Evolutionary conservation across 257 asterid species (phyloP).

Genomic region (Nicotiana benthamiana): DNA sequence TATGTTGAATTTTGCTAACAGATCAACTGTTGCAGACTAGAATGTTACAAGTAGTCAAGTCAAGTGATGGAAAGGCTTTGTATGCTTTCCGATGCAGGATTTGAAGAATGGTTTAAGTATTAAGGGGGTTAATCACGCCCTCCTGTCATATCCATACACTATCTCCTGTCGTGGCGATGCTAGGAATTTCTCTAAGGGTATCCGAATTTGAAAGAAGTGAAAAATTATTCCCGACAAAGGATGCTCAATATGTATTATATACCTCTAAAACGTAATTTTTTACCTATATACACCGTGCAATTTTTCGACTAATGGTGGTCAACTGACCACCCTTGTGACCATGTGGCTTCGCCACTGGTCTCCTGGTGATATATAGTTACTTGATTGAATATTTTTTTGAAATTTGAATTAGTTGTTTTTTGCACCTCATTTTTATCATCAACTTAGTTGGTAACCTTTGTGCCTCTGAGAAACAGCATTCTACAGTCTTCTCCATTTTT

Average conservation of each 20-base stretch:
- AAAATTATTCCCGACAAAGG: too few species aligned
- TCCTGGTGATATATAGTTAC: not conserved
- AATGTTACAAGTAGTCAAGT: not conserved
- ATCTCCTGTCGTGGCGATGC: not conserved
- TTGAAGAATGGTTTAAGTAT: not conserved
- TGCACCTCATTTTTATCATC: not conserved
- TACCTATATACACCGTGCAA: too few species aligned
- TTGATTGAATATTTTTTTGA: not conserved
- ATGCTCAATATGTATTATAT: too few species aligned
- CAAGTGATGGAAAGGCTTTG: not conserved
- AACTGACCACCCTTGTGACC: too few species aligned
- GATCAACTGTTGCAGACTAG: not conserved
- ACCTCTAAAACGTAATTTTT: too few species aligned
- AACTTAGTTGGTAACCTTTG: not conserved
- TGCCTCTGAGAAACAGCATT: not conserved
- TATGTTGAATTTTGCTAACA: not conserved
- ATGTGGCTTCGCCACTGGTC: too few species aligned
- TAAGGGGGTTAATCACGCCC: not conserved
- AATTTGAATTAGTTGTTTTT: not conserved
- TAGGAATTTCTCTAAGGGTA: too few species aligned
- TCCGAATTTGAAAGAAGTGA: too few species aligned
- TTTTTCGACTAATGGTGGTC: too few species aligned
- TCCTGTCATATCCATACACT: not conserved
- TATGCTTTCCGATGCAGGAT: not conserved
- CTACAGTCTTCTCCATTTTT: not conserved